Evolutionary conservation across 148 eudicot species (phyloP), one percentile per base, ranked within the genome.

Genomic region (Amaranthus hypochondriacus): DNA sequence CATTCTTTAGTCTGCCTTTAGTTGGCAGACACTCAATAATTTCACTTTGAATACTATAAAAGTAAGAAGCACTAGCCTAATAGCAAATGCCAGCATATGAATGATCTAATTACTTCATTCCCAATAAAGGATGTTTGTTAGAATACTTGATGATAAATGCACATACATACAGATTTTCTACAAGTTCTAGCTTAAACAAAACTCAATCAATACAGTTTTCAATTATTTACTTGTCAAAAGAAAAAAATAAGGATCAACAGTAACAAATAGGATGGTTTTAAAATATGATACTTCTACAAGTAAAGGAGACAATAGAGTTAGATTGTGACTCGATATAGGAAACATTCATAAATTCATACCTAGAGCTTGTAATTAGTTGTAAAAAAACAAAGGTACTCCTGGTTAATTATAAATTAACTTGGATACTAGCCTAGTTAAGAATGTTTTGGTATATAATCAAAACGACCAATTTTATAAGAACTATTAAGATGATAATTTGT

Each of bases 1-100:
- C 70, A 79, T 56, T 18, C 70, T 51, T 73, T 74, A 74, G 70
- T 59, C 76, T 49, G 39, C 69, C 76, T 73, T 52, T 50, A 59
- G 71, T 64, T 67, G 60, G 69, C 61, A 28, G 39, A 51, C 71
- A 69, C 68, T 68, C n/a, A 73, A 55, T 10, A 47, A 18, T 56
- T 42, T 55, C 48, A 69, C 71, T 56, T 74, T 64, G 53, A 48
- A 42, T 54, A 47, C 56, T 62, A 61, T 52, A 62, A 69, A 69
- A 50, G 64, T 62, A 70, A 63, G 21, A 70, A 62, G 75, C 75
- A 69, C 78, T 48, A 63, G 62, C 66, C 49, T 70, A 56, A 63
- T 62, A 65, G 69, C 75, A 60, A 64, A 65, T 71, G 64, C 48
- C 49, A 71, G 6, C 58, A 56, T 14, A 28, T 62, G 58, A 7